These are phyloP conservation scores for Prunus davidiana DNA, from an alignment of 306 rosid species.

Conservation along the genomic window DNA sequence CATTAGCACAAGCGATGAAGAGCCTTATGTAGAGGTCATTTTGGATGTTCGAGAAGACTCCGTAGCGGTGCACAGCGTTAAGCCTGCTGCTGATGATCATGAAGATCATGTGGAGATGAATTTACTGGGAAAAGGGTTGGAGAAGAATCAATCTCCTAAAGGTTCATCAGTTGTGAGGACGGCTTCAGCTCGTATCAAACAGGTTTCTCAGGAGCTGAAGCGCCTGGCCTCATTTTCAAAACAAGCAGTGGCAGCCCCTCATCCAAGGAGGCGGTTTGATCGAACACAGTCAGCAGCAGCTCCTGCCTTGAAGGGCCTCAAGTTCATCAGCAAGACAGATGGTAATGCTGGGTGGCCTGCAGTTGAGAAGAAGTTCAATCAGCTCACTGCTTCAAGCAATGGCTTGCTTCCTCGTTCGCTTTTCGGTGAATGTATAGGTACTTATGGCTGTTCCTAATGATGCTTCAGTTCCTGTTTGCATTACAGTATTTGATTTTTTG, in stretches of 20 bases:
- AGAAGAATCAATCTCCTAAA: slow-evolving; percentile 29
- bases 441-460: background rate
- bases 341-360: slow-evolving; percentile 32
- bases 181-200: slow-evolving; percentile 35
- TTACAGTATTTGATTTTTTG: background rate
- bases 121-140: slow-evolving; percentile 27
- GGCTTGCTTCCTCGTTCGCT: slow-evolving; percentile 47
- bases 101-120: slow-evolving; percentile 28
- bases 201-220: slow-evolving; percentile 51
- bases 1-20: slow-evolving; percentile 6
- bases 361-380: slow-evolving; percentile 41
- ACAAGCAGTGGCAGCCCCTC: slow-evolving; percentile 3
- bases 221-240: slow-evolving; percentile 30
- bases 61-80: slow-evolving; percentile 46
- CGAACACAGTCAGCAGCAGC: slow-evolving; percentile 48
- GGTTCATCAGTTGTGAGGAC: slow-evolving; percentile 22
- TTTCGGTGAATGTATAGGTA: slow-evolving; percentile 64
- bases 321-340: slow-evolving; percentile 44
- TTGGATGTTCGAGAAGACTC: slow-evolving; percentile 41
- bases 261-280: slow-evolving; percentile 36
- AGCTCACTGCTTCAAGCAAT: slow-evolving; percentile 36
- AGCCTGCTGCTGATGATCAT: slow-evolving; percentile 14
- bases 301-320: slow-evolving; percentile 49
- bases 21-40: slow-evolving; percentile 38
- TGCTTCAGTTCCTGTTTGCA: background rate